Percentiles rank a stretch among this genome's conserved stretches.
Conservation (phyloP, 768 basidiomycete species). For the Amanita molliuscula region DNA sequence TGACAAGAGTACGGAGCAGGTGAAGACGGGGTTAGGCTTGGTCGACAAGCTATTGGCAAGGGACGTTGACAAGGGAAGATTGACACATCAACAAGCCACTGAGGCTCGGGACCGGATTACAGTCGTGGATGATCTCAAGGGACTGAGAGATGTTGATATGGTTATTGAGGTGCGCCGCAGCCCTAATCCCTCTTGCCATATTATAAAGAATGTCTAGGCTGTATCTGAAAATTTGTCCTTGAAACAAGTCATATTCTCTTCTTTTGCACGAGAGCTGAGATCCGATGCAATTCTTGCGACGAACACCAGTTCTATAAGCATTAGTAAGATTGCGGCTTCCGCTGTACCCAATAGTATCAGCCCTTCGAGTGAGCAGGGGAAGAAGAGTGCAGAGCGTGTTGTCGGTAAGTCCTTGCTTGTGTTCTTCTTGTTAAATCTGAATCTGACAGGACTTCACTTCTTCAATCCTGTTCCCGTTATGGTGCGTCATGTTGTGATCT, state of each 20-base stretch:
- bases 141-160: conserved; percentile 76
- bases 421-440: background rate
- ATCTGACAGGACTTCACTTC: conserved; percentile 69
- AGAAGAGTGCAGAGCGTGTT: conserved; percentile 58
- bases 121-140: conserved; percentile 46
- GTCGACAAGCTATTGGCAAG: conserved; percentile 81
- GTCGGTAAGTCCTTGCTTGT: conserved; percentile 45
- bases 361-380: conserved; percentile 54
- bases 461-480: conserved; percentile 97
- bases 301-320: conserved; percentile 91
- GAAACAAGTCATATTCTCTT: conserved; percentile 69
- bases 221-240: conserved; percentile 76
- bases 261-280: conserved; percentile 55
- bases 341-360: conserved; percentile 50
- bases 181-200: background rate
- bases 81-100: conserved; percentile 59
- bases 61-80: conserved; percentile 76
- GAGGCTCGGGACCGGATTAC: conserved; percentile 60
- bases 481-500: conserved; percentile 33
- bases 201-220: conserved; percentile 36
- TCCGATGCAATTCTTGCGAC: conserved; percentile 77
- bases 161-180: conserved; percentile 64
- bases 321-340: conserved; percentile 86
- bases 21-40: conserved; percentile 60
- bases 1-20: conserved; percentile 67